Evolutionary conservation across 1,139 yeast genomes (phyloP).

Genomic region (Geotrichum aggregatum): DNA sequence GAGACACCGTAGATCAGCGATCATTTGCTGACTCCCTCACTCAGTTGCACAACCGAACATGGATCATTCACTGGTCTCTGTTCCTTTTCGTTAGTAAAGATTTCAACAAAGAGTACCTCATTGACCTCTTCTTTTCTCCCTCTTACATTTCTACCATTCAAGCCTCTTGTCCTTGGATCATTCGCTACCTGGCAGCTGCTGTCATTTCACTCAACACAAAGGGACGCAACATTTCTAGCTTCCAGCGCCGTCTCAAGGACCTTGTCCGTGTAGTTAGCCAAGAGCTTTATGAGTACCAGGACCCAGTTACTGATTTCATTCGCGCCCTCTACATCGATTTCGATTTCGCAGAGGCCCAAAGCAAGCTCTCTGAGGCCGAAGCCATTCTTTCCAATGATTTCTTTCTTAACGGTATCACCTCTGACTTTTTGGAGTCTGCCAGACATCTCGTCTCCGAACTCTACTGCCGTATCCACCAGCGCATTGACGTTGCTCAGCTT

Average conservation of each 20-base stretch:
- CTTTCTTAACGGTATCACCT: slow-evolving; percentile 47
- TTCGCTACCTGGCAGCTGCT: slow-evolving; percentile 57
- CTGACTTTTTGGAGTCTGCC: slow-evolving; percentile 46
- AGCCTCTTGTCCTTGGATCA: slow-evolving; percentile 63
- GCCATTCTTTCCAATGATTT: slow-evolving; percentile 50
- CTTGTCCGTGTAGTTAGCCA: slow-evolving; percentile 52
- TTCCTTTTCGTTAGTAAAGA: slow-evolving; percentile 54
- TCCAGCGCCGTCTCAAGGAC: slow-evolving; percentile 54
- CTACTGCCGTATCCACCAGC: slow-evolving; percentile 51
- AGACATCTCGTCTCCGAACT: slow-evolving; percentile 51
- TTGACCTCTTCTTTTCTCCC: slow-evolving; percentile 54
- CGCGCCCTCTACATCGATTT: slow-evolving; percentile 52
- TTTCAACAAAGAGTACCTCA: slow-evolving; percentile 47
- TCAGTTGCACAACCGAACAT: slow-evolving; percentile 57
- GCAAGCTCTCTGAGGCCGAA: slow-evolving; percentile 46
- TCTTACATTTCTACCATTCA: slow-evolving; percentile 60
- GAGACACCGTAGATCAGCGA: slow-evolving; percentile 55
- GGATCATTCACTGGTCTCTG: slow-evolving; percentile 64
- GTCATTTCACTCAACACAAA: slow-evolving; percentile 45
- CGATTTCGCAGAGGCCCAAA: slow-evolving; percentile 51
- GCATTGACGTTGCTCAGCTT: slow-evolving; percentile 45
- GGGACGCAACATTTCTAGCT: slow-evolving; percentile 36
- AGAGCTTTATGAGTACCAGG: slow-evolving; percentile 58
- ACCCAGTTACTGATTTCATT: slow-evolving; percentile 56
- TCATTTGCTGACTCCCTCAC: slow-evolving; percentile 50